Percentiles rank a stretch among this genome's conserved stretches.
Evolutionary conservation across 768 basidiomycete genomes (phyloP).

Genomic region (Leccinum fibrillosum): DNA sequence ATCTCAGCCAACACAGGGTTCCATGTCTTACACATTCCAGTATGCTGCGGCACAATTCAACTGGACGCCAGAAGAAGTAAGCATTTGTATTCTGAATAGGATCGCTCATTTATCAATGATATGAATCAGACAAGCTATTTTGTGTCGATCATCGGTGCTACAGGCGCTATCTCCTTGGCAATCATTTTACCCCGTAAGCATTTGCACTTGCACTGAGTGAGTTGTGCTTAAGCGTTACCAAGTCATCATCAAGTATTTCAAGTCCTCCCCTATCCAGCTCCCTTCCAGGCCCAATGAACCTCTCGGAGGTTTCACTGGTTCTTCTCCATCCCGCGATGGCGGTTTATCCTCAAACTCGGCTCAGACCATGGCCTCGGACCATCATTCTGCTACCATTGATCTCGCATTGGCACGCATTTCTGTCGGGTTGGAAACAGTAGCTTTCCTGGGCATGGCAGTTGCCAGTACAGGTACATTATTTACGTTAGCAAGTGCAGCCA

Average conservation of each 20-base stretch:
- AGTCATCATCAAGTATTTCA: slow-evolving; percentile 57
- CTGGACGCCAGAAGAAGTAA: slow-evolving; percentile 65
- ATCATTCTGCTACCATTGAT: slow-evolving; percentile 57
- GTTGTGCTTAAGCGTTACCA: neutral
- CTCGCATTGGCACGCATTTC: slow-evolving; percentile 65
- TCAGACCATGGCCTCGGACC: slow-evolving; percentile 1
- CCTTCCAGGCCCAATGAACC: slow-evolving; percentile 18
- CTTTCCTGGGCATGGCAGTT: slow-evolving; percentile 49
- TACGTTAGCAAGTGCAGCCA: slow-evolving; percentile 44
- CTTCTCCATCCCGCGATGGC: slow-evolving; percentile 1
- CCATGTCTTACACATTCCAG: slow-evolving; percentile 57
- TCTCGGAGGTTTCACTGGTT: neutral
- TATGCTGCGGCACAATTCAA: slow-evolving; percentile 59
- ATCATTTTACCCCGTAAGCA: slow-evolving; percentile 58
- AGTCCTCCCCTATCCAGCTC: slow-evolving; percentile 34
- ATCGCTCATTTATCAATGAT: neutral
- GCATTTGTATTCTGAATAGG: slow-evolving; percentile 13
- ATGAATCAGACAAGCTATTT: slow-evolving; percentile 63
- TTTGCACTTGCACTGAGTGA: neutral
- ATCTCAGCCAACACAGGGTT: slow-evolving; percentile 42
- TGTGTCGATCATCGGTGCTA: slow-evolving; percentile 50
- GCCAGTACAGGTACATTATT: slow-evolving; percentile 49
- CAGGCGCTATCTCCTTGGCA: slow-evolving; percentile 54
- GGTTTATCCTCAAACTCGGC: slow-evolving; percentile 2
- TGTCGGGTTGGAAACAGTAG: slow-evolving; percentile 50